A percentile compares a stretch with the other conserved stretches of the same genome.
phyloP scores from a whole-genome alignment of 352 stramenopile species.

The Globisporangium carolinianum region DNA sequence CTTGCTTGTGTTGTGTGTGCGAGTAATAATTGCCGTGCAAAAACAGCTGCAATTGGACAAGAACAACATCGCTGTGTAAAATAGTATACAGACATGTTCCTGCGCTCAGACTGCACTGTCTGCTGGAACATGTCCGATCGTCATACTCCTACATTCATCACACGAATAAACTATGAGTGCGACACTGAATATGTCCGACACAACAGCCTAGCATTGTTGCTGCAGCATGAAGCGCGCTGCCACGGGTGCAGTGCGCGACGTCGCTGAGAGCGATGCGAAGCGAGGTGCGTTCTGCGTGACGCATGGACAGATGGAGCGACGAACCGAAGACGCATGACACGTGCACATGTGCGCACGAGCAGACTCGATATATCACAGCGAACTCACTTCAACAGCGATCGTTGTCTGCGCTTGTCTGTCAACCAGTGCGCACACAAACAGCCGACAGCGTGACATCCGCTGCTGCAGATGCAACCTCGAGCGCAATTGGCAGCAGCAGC shows the following conservation, averaged over 20 bases:
- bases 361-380: background rate
- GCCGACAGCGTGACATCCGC: background rate
- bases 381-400: background rate
- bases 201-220: too few species aligned
- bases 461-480: background rate
- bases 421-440: background rate
- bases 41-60: too few species aligned
- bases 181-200: too few species aligned
- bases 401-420: background rate
- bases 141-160: too few species aligned
- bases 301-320: too few species aligned
- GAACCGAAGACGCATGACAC: background rate
- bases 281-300: background rate
- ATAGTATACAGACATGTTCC: too few species aligned
- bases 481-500: background rate
- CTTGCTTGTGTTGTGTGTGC: too few species aligned
- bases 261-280: background rate
- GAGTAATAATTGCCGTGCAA: too few species aligned
- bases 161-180: too few species aligned
- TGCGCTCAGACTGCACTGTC: too few species aligned
- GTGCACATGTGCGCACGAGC: background rate
- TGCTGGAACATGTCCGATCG: too few species aligned
- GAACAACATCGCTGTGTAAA: too few species aligned
- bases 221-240: constrained; percentile 1
- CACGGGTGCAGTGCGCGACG: background rate